These are phyloP conservation scores for Dictyophora rubrovolvata DNA, from an alignment of 768 basidiomycete species.

Conservation along the genomic window DNA sequence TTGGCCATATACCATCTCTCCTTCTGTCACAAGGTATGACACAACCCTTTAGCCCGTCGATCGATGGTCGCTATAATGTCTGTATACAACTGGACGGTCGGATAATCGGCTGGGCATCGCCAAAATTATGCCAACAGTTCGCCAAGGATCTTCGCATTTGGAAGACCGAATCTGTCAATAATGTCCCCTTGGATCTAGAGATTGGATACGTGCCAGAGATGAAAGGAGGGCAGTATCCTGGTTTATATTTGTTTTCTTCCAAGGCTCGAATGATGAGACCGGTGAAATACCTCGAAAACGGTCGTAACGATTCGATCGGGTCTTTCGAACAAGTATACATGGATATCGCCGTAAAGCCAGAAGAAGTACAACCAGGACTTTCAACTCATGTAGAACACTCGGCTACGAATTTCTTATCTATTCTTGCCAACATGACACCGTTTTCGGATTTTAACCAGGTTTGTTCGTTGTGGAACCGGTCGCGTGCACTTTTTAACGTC, in stretches of 20 bases:
- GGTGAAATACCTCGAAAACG: constrained; percentile 83
- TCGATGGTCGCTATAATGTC: constrained; percentile 74
- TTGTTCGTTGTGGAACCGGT: constrained; percentile 20
- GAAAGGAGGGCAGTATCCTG: constrained; percentile 94
- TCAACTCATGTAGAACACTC: constrained; percentile 91
- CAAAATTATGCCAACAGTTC: constrained; percentile 61
- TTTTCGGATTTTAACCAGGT: constrained; percentile 99
- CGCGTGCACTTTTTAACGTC: constrained; percentile 7
- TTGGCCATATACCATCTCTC: constrained; percentile 70
- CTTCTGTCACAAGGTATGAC: constrained; percentile 91
- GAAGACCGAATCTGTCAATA: constrained; percentile 82
- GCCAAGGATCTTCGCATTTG: constrained; percentile 81
- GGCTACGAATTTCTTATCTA: constrained; percentile 92
- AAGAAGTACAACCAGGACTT: constrained; percentile 66
- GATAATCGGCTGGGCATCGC: constrained; percentile 88
- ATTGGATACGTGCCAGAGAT: constrained; percentile 81
- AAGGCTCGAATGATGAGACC: constrained; percentile 95
- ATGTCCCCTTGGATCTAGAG: constrained; percentile 87
- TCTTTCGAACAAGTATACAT: constrained; percentile 99
- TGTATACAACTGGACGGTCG: constrained; percentile 93
- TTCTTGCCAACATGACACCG: constrained; percentile 94
- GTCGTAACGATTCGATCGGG: constrained; percentile 80
- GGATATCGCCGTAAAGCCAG: constrained; percentile 88
- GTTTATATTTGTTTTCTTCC: constrained; percentile 83
- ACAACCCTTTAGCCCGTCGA: constrained; percentile 65